These are phyloP conservation scores for Hanseniaspora pseudoguilliermondii DNA, from an alignment of 805 yeast genomes.

Conservation along the genomic window DNA sequence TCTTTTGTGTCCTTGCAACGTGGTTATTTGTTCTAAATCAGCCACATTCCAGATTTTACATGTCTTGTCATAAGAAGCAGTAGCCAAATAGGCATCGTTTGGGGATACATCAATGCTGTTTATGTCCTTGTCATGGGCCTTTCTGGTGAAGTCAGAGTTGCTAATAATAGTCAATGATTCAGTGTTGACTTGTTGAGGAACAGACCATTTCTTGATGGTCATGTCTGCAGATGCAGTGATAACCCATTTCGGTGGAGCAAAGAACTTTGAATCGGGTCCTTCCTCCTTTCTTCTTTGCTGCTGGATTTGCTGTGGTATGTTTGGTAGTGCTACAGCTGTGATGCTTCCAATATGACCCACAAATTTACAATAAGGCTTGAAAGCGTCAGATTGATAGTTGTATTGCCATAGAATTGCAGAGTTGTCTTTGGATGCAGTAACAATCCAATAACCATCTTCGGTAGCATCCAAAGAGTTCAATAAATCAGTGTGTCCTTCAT, in stretches of 20 bases:
- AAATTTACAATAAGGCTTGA: slow-evolving; percentile 44
- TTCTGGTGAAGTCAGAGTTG: slow-evolving; percentile 73
- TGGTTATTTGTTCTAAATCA: slow-evolving; percentile 76
- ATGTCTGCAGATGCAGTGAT: slow-evolving; percentile 77
- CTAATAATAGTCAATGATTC: slow-evolving; percentile 29
- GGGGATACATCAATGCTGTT: slow-evolving; percentile 85
- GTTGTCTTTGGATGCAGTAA: slow-evolving; percentile 82
- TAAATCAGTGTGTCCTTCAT: slow-evolving; percentile 76
- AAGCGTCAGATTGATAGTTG: slow-evolving; percentile 32
- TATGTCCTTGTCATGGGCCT: slow-evolving; percentile 94
- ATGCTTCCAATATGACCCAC: slow-evolving; percentile 82
- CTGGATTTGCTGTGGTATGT: slow-evolving; percentile 20
- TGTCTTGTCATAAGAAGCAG: slow-evolving; percentile 88
- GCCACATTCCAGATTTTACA: slow-evolving; percentile 81
- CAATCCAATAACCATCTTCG: slow-evolving; percentile 75
- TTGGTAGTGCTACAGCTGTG: slow-evolving; percentile 67
- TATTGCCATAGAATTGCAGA: slow-evolving; percentile 75
- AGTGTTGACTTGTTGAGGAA: slow-evolving; percentile 35
- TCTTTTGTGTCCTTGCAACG: slow-evolving; percentile 80
- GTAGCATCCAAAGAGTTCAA: slow-evolving; percentile 70
- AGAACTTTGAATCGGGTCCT: slow-evolving; percentile 16
- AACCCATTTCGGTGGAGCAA: slow-evolving; percentile 45
- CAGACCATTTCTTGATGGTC: slow-evolving; percentile 74
- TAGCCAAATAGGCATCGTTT: slow-evolving; percentile 73
- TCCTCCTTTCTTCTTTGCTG: slow-evolving; percentile 15